Base-by-base conservation (phyloP, 31 red algal species). In the Endocladia muricata region DNA sequence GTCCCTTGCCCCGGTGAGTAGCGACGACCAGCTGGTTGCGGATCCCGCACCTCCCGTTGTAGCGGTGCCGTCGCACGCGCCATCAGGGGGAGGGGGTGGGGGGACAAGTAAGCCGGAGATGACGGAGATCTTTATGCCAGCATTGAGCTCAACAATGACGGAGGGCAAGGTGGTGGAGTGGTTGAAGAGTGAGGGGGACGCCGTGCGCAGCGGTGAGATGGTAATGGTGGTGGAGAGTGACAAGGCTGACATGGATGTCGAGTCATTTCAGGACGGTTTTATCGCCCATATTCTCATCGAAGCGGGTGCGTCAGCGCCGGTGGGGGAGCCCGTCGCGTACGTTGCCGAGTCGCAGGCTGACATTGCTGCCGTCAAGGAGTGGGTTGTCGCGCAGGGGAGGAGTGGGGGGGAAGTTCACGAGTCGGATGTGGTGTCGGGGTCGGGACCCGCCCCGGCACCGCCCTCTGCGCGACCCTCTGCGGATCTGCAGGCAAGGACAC, bases 171-270 rank as follows among this genome's bases (percentile, higher is more conserved):
- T 98, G 28, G 96, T 94, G 5, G 55, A 90, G 48, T 98, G 91
- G 91, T 30, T 86, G 25, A 92, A 92, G 56, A 70, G 73, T 23
- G 81, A 84, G 43, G 96, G 96, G 41, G 96, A 98, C 22, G 21
- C 68, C 11, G 65, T 98, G 15, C 55, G 70, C 28, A 57, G 32
- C 3, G 96, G 96, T 23, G 96, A 95, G 36, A 79, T 80, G 2
- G 74, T 98, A 37, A 98, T 98, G 96, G 91, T 94, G 9, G 96
- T 94, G 2, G 92, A 98, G 74, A 89, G 83, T 26, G 96, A 98
- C 66, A 98, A 98, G 86, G 91, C 91, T 21, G 91, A 94, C 55
- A 98, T 98, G 96, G 96, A 98, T 54, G 91, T 98, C 31, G 96
- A 98, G 57, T 73, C 91, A 28, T 98, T 98, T 70, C 87, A 98